A percentile compares a stretch with the other conserved stretches of the same genome.
These are phyloP conservation scores for Schizophyllum amplum DNA, from an alignment of 1,284 basidiomycete species.

Conservation along the genomic window DNA sequence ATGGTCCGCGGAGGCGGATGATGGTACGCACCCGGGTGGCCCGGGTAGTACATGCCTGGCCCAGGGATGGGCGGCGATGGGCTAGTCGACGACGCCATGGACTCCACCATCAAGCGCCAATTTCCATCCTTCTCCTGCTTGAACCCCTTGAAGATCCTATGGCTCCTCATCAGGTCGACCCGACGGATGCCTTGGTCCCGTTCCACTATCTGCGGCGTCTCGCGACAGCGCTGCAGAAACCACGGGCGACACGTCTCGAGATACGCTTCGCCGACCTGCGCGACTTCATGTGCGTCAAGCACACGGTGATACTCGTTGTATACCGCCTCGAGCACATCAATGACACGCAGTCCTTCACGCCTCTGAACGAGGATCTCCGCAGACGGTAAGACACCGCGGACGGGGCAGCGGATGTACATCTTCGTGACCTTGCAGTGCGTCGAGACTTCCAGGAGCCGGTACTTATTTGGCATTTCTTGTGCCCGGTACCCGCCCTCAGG, in stretches of 20 bases:
- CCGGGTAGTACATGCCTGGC: not conserved
- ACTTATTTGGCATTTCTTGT: not conserved
- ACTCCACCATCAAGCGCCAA: not conserved
- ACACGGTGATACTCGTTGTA: slow-evolving; percentile 17
- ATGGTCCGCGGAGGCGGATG: not conserved
- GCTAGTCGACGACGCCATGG: not conserved
- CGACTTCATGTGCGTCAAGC: slow-evolving; percentile 34
- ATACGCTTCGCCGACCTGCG: slow-evolving; percentile 21
- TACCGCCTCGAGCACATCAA: slow-evolving; percentile 1
- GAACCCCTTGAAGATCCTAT: slow-evolving; percentile 33
- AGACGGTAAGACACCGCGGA: not conserved
- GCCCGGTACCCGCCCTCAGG: not conserved
- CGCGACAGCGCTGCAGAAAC: slow-evolving; percentile 38
- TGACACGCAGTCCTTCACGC: not conserved
- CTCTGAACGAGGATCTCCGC: not conserved
- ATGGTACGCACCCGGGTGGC: not conserved
- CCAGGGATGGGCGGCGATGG: not conserved
- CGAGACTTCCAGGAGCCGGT: slow-evolving; percentile 5
- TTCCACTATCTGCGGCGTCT: slow-evolving; percentile 28
- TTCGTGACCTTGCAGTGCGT: slow-evolving; percentile 8
- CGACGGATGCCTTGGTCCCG: slow-evolving; percentile 33
- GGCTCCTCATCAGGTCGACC: slow-evolving; percentile 40
- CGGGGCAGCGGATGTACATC: slow-evolving; percentile 9
- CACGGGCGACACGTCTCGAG: slow-evolving; percentile 27
- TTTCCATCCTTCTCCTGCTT: slow-evolving; percentile 11